Evolutionary conservation across 2,329 filamentous ascomycete species (phyloP).

Genomic region (Colletotrichum viniferum): DNA sequence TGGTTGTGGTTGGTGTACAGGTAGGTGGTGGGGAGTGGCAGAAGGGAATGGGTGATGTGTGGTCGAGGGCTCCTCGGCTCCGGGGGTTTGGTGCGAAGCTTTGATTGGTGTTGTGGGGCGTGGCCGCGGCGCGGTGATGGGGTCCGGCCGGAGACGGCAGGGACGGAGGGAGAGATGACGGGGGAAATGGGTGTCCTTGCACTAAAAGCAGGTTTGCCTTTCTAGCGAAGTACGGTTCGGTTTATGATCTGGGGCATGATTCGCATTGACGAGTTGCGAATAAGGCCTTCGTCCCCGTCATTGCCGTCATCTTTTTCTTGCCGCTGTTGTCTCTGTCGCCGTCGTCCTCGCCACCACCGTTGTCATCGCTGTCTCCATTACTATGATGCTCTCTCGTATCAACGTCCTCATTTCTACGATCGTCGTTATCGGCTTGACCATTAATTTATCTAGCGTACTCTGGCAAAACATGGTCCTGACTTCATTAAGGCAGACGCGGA

Average conservation of each 20-base stretch:
- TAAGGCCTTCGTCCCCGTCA: accelerated
- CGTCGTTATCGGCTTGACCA: accelerated
- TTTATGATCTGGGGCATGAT: too few species aligned
- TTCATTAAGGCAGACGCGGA: background rate
- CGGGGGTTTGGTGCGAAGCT: background rate
- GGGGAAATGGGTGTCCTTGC: background rate
- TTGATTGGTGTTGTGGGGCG: background rate
- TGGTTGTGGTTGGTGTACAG: background rate
- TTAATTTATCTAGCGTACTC: accelerated
- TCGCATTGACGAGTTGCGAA: accelerated
- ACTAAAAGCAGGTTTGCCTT: too few species aligned
- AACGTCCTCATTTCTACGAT: accelerated
- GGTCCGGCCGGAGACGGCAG: background rate
- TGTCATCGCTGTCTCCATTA: background rate
- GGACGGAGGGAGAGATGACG: background rate
- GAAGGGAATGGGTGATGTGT: background rate
- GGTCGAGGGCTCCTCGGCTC: background rate
- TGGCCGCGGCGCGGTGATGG: background rate
- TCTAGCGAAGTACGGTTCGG: too few species aligned
- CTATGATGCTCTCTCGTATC: background rate
- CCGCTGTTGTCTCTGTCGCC: too few species aligned
- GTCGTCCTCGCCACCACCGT: background rate
- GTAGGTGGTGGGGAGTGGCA: background rate
- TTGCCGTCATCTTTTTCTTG: too few species aligned
- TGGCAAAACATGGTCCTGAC: accelerated